Conservation (phyloP, 495 filamentous ascomycete species). For the Cairneyella variabilis region DNA sequence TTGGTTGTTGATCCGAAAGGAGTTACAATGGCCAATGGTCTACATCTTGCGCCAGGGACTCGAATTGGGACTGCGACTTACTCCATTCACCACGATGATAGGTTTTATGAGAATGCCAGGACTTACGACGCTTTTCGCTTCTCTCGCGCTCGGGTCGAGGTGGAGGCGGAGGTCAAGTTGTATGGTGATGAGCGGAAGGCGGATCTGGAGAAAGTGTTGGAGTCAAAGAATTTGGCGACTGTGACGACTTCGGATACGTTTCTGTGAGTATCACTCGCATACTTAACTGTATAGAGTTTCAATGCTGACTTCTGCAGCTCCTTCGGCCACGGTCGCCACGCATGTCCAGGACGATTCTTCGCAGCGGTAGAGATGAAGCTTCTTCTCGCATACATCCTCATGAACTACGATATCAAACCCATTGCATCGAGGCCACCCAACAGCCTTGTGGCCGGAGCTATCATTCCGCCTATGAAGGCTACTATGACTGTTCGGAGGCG, state of each 20-base stretch:
- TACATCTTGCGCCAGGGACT: constrained; percentile 31
- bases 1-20: constrained; percentile 36
- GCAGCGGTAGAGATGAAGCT: constrained; percentile 51
- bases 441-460: constrained; percentile 28
- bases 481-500: constrained; percentile 28
- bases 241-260: constrained; percentile 32
- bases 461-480: constrained; percentile 30
- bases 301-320: too few species aligned
- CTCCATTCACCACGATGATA: constrained; percentile 36
- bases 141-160: constrained; percentile 15
- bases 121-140: constrained; percentile 40
- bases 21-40: constrained; percentile 33
- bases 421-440: constrained; percentile 27
- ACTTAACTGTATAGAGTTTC: too few species aligned
- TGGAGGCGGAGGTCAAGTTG: not conserved
- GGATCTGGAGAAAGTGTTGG: constrained; percentile 27
- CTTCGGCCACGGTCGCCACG: constrained; percentile 52
- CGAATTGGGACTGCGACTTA: constrained; percentile 33
- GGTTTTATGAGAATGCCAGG: constrained; percentile 31
- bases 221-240: constrained; percentile 16
- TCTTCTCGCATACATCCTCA: constrained; percentile 48
- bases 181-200: constrained; percentile 12
- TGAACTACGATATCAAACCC: constrained; percentile 50
- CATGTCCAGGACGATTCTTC: constrained; percentile 59
- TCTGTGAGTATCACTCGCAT: not conserved